phyloP scores from a whole-genome alignment of 176 grass and related monocot species.

The Rhynchospora tenuis region DNA sequence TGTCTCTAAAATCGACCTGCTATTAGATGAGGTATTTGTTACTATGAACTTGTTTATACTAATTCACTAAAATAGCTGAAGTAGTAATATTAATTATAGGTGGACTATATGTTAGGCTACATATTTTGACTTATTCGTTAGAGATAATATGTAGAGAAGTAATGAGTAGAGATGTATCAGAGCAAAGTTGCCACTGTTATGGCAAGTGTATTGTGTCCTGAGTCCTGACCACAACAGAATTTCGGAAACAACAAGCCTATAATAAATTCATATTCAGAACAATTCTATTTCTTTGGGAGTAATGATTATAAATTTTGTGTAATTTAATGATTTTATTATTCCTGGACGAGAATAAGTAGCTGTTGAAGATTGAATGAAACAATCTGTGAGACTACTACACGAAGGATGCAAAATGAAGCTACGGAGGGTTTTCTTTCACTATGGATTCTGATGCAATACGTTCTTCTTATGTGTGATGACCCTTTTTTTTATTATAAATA shows the following conservation, averaged over 20 bases:
- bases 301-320: background rate
- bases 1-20: too few species aligned
- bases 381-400: background rate
- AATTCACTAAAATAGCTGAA: background rate
- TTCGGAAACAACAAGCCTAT: background rate
- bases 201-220: background rate
- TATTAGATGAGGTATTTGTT: background rate
- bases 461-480: background rate
- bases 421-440: background rate
- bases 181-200: background rate
- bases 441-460: background rate
- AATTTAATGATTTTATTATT: background rate
- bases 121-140: background rate
- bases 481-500: background rate
- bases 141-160: background rate
- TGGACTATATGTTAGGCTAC: background rate
- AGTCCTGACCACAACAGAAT: background rate
- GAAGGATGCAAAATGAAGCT: background rate
- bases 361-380: background rate
- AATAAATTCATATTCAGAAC: background rate
- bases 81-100: background rate
- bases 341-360: background rate
- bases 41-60: background rate
- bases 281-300: background rate
- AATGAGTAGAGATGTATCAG: background rate